Percentiles rank a stretch among this genome's conserved stretches.
Conservation (phyloP, 2,329 filamentous ascomycete species). For the Xylariaceae sp. region DNA sequence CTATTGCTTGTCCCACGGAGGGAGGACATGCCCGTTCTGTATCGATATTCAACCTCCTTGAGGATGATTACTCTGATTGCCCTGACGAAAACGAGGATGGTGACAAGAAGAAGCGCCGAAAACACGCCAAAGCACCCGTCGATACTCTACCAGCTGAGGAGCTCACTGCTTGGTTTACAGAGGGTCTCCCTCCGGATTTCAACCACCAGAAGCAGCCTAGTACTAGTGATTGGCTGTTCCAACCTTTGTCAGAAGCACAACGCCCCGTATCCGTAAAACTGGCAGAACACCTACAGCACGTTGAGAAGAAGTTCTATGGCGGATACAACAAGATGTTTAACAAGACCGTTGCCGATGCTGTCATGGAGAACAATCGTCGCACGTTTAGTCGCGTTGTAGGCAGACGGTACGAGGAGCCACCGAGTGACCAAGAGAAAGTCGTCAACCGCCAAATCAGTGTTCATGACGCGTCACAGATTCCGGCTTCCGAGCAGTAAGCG, state of each 20-base stretch:
- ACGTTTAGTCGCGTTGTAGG: conserved; percentile 32
- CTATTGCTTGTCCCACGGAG: conserved; percentile 5
- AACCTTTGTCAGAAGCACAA: background rate
- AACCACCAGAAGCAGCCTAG: conserved; percentile 16
- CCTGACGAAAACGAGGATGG: background rate
- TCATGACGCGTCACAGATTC: conserved; percentile 36
- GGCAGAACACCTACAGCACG: conserved; percentile 2
- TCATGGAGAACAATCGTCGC: conserved; percentile 31
- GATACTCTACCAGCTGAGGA: conserved; percentile 32
- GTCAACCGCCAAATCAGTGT: conserved; percentile 31
- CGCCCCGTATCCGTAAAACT: background rate
- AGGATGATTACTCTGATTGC: background rate
- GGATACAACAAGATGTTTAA: conserved; percentile 34
- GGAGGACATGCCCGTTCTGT: conserved; percentile 2
- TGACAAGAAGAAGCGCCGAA: background rate
- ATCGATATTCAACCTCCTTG: no score
- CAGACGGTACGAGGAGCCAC: conserved; percentile 36
- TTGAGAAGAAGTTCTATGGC: conserved; percentile 37
- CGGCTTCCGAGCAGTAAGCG: conserved; percentile 35
- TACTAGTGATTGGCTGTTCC: conserved; percentile 25
- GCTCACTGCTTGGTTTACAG: conserved; percentile 30
- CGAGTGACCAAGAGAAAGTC: conserved; percentile 18
- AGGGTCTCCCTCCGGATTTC: conserved; percentile 32
- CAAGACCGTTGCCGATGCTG: conserved; percentile 31
- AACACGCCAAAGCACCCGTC: conserved; percentile 17